Conservation (phyloP, 441 rosid species). For the Euphorbia corollata region DNA sequence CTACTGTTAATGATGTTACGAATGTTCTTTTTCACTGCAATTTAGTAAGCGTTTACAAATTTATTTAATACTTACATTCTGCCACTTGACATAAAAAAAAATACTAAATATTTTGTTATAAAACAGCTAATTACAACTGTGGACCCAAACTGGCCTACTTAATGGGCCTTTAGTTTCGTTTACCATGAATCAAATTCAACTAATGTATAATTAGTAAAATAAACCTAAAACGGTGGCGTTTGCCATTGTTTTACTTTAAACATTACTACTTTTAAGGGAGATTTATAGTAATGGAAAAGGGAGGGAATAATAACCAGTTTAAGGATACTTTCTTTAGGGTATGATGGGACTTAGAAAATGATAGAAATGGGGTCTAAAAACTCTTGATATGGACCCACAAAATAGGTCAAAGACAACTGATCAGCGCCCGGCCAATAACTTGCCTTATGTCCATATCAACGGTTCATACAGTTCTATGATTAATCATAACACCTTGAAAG, state of each 20-base stretch:
- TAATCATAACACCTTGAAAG: slow-evolving; percentile 24
- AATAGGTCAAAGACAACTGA: slow-evolving; percentile 13
- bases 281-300: slow-evolving; percentile 7
- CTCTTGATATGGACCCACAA: slow-evolving; percentile 15
- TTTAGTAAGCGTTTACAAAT: too few species aligned
- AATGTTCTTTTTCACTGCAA: background rate
- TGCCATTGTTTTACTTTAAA: background rate
- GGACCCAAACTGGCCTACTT: too few species aligned
- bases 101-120: too few species aligned
- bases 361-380: slow-evolving; percentile 6
- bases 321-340: background rate
- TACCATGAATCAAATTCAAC: too few species aligned
- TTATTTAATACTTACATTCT: too few species aligned
- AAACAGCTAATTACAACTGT: too few species aligned
- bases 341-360: slow-evolving; percentile 12
- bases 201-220: too few species aligned
- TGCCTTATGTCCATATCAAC: slow-evolving; percentile 23
- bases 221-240: too few species aligned
- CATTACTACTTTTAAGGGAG: background rate
- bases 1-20: background rate
- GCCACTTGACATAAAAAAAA: too few species aligned
- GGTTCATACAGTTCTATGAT: slow-evolving; percentile 18
- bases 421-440: slow-evolving; percentile 20
- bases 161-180: too few species aligned
- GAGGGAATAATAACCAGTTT: background rate